Conservation (phyloP, 495 filamentous ascomycete species). For the Trichoderma reesei region DNA sequence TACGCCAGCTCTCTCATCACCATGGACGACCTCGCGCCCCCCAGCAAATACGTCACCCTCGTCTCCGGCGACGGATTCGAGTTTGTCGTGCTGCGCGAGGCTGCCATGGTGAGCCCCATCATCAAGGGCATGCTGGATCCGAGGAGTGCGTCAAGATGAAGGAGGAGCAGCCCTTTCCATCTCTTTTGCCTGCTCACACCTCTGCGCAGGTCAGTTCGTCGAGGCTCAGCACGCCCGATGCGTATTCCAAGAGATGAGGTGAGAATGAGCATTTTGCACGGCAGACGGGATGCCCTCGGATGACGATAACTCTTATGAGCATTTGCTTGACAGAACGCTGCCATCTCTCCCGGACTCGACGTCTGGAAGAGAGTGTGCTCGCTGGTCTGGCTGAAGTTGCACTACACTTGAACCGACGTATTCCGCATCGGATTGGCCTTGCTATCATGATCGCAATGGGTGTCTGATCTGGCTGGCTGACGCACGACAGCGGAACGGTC, state of each 20-base stretch:
- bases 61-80: constrained; percentile 82
- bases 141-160: constrained; percentile 39
- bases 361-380: not conserved
- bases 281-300: constrained; percentile 1
- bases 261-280: constrained; percentile 21
- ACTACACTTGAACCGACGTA: constrained; percentile 53
- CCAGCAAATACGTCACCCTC: constrained; percentile 70
- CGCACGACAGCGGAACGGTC: constrained; percentile 54
- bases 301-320: not conserved
- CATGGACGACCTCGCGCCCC: not conserved
- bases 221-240: constrained; percentile 61
- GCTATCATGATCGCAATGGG: constrained; percentile 2
- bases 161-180: constrained; percentile 4
- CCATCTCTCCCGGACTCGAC: constrained; percentile 8
- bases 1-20: too few relatives aligned
- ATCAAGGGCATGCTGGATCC: constrained; percentile 82
- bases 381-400: constrained; percentile 27
- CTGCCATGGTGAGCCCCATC: constrained; percentile 61
- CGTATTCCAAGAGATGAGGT: constrained; percentile 64
- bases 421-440: not conserved
- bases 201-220: constrained; percentile 50
- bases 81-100: constrained; percentile 72
- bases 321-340: constrained; percentile 3
- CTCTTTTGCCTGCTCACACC: not conserved
- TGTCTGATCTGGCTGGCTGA: not conserved